Evolutionary conservation across 495 filamentous ascomycete genomes (phyloP).

Genomic region (Penicilliopsis zonata): DNA sequence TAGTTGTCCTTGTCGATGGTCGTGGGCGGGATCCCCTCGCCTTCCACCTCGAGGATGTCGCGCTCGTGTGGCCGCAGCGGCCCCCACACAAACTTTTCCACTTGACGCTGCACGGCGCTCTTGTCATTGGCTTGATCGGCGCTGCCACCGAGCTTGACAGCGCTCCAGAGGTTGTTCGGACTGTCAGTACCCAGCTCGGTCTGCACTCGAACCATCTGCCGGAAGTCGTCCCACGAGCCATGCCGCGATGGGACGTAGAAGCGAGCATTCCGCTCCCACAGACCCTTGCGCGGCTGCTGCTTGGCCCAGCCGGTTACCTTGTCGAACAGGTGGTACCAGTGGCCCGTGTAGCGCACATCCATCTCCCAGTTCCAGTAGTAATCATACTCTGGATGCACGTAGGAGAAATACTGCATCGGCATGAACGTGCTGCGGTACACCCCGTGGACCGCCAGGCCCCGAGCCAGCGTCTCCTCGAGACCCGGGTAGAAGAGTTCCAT

Average conservation of each 20-base stretch:
- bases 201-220: constrained; percentile 81
- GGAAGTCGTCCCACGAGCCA: constrained; percentile 86
- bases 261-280: constrained; percentile 87
- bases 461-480: constrained; percentile 58
- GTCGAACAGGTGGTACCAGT: constrained; percentile 83
- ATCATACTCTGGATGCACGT: constrained; percentile 86
- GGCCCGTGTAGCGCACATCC: constrained; percentile 92
- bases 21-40: constrained; percentile 58
- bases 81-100: constrained; percentile 74
- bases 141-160: constrained; percentile 18
- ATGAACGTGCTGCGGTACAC: constrained; percentile 86
- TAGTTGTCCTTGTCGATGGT: constrained; percentile 69
- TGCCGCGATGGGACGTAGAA: constrained; percentile 89
- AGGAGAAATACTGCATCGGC: constrained; percentile 87
- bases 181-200: constrained; percentile 69
- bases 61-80: constrained; percentile 55
- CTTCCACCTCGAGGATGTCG: constrained; percentile 57
- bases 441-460: constrained; percentile 72
- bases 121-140: constrained; percentile 24
- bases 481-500: constrained; percentile 82
- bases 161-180: constrained; percentile 60
- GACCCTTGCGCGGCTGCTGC: constrained; percentile 72
- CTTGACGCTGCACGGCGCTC: constrained; percentile 34
- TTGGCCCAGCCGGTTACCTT: constrained; percentile 64
- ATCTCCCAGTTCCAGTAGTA: constrained; percentile 99